phyloP scores from a whole-genome alignment of 805 yeast species.

The Tanozyma kutaoensis region DNA sequence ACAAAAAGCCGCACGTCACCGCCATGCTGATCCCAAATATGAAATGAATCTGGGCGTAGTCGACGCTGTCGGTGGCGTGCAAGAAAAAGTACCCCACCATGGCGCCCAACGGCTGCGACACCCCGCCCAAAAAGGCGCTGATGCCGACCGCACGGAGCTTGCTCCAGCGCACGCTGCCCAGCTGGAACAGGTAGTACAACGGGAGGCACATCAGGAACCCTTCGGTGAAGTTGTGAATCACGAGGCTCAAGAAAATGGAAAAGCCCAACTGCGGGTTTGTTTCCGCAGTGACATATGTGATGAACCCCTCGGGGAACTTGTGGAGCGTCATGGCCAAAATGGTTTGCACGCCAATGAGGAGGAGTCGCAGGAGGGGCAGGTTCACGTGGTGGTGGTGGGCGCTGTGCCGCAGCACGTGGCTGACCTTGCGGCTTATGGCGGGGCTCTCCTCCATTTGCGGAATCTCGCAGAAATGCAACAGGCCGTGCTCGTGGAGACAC shows the following conservation, averaged over 20 bases:
- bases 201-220: conserved; percentile 94
- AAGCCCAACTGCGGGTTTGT: conserved; percentile 49
- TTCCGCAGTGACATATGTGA: conserved; percentile 71
- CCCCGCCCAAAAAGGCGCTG: conserved; percentile 63
- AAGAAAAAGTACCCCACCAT: conserved; percentile 44
- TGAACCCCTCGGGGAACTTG: conserved; percentile 91
- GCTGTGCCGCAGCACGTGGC: conserved; percentile 2
- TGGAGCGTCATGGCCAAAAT: conserved; percentile 78
- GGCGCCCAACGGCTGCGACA: conserved; percentile 88
- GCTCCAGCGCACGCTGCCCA: conserved; percentile 18
- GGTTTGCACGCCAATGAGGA: conserved; percentile 85
- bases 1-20: conserved; percentile 71
- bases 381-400: conserved; percentile 67
- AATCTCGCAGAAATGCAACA: conserved; percentile 26
- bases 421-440: conserved; percentile 1
- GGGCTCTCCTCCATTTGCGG: conserved; percentile 11
- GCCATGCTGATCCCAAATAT: conserved; percentile 53
- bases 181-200: conserved; percentile 54
- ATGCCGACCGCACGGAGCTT: conserved; percentile 46
- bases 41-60: conserved; percentile 15
- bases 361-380: conserved; percentile 63
- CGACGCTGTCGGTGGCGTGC: conserved; percentile 16
- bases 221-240: conserved; percentile 85
- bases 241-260: conserved; percentile 70
- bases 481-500: conserved; percentile 7